Evolutionary conservation across 805 yeast genomes (phyloP).

Genomic region (Cyberlindnera galapagoensis): DNA sequence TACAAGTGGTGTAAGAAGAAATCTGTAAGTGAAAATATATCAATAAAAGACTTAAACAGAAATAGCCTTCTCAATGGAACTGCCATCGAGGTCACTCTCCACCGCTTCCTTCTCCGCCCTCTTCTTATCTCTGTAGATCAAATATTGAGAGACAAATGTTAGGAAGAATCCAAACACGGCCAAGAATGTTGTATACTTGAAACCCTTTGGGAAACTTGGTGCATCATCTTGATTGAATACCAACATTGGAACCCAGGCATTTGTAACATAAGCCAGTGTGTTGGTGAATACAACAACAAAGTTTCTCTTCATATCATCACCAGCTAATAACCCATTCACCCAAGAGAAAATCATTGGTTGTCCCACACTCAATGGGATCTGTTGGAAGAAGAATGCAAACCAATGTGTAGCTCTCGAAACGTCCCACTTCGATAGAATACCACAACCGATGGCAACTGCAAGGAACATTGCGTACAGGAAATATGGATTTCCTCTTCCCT

Average conservation of each 20-base stretch:
- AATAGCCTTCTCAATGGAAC: not conserved
- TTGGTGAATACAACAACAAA: constrained; percentile 35
- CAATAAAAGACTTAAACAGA: not conserved
- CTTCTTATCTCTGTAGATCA: constrained; percentile 19
- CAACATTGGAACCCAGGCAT: constrained; percentile 35
- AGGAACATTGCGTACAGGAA: constrained; percentile 34
- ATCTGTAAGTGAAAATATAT: not conserved
- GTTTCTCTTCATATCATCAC: constrained; percentile 27
- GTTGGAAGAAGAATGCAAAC: constrained; percentile 42
- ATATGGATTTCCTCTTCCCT: constrained; percentile 30
- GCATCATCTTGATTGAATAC: constrained; percentile 32
- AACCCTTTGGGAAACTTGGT: constrained; percentile 33
- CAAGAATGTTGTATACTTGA: constrained; percentile 31
- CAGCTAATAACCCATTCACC: constrained; percentile 40
- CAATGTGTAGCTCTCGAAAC: constrained; percentile 43
- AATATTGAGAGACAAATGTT: constrained; percentile 22
- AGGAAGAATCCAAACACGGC: constrained; percentile 27
- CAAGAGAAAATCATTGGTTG: constrained; percentile 53
- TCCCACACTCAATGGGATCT: constrained; percentile 44
- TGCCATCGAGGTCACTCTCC: not conserved
- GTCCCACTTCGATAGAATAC: constrained; percentile 39
- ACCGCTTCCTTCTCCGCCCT: not conserved
- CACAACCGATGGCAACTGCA: constrained; percentile 34
- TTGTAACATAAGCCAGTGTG: constrained; percentile 35
- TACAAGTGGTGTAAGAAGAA: not conserved